Evolutionary conservation across 2,329 filamentous ascomycete species (phyloP), one percentile per base, ranked within the genome.

Genomic region (Penicillium griseofulvum): DNA sequence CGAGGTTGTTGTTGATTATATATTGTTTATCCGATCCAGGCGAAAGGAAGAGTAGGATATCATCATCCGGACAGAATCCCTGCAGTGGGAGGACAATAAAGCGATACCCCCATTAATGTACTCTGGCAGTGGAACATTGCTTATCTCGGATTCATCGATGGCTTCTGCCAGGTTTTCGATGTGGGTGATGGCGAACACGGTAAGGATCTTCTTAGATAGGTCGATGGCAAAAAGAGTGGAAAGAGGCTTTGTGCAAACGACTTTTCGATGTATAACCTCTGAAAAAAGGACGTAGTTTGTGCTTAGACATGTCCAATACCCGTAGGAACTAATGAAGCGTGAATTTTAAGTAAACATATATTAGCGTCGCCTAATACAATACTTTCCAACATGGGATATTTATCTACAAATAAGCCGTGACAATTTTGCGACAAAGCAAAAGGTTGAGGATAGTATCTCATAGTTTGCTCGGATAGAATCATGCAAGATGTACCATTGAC

Each of bases 401-500:
- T 10, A 47, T 36, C 17, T 34, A 34, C 14, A 12, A 34, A 34
- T 11, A 8, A 45, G 12, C 10, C 2, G 16, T 14, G 6, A 19
- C 24, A 14, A 17, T 33, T 4, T 14, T 36, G 19, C 36, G 4
- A 26, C 17, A 44, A n/a, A 31, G n/a, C 5, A 6, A 31, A 33
- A 41, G 16, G 5, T 29, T 10, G 12, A 51, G n/a, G 22, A 45
- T 51, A 37, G 17, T 28, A 51, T 45, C 31, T 37, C 10, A 41
- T 29, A 51, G 29, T 45, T 14, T 51, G 22, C 22, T 29, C 16
- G 10, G 28, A 29, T 51, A 52, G 49, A 56, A 53, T 55, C 54
- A 62, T 65, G 59, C 53, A 60, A 48, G 44, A 64, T 61, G 57
- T 59, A 60, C 59, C 41, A 52, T 44, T 49, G 52, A 48, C 42